These are phyloP conservation scores for Neurospora sp. DNA, from an alignment of 495 filamentous ascomycete species.

Conservation along the genomic window DNA sequence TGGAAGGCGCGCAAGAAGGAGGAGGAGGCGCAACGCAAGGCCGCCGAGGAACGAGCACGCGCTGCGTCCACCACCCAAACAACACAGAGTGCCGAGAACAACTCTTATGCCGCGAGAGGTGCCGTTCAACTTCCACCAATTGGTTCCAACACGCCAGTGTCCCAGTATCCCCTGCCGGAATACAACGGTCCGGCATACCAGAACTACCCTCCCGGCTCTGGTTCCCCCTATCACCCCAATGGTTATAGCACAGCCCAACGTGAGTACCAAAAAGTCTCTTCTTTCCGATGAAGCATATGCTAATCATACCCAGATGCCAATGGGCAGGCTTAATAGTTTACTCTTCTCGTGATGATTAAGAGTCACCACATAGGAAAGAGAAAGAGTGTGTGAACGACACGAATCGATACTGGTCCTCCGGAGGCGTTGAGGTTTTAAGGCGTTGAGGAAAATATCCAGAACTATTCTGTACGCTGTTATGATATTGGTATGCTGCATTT, in stretches of 20 bases:
- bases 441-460: background rate
- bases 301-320: background rate
- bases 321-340: background rate
- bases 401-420: background rate
- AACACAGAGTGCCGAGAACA: conserved; percentile 25
- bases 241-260: conserved; percentile 19
- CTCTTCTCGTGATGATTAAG: background rate
- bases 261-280: background rate
- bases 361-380: background rate
- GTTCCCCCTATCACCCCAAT: conserved; percentile 1
- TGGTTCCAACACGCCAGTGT: conserved; percentile 53
- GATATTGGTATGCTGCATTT: background rate
- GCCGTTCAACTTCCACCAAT: conserved; percentile 71
- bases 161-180: conserved; percentile 60
- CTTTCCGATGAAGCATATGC: background rate
- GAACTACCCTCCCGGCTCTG: conserved; percentile 54
- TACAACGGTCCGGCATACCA: conserved; percentile 45
- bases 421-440: background rate
- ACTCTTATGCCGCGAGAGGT: background rate
- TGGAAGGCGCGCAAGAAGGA: conserved; percentile 99
- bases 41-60: conserved; percentile 77
- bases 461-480: background rate
- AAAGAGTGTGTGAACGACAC: background rate
- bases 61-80: conserved; percentile 47
- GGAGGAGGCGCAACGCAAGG: conserved; percentile 83